Conservation (phyloP, 192 early-diverging fungal genomes). For the Backusella luteola region DNA sequence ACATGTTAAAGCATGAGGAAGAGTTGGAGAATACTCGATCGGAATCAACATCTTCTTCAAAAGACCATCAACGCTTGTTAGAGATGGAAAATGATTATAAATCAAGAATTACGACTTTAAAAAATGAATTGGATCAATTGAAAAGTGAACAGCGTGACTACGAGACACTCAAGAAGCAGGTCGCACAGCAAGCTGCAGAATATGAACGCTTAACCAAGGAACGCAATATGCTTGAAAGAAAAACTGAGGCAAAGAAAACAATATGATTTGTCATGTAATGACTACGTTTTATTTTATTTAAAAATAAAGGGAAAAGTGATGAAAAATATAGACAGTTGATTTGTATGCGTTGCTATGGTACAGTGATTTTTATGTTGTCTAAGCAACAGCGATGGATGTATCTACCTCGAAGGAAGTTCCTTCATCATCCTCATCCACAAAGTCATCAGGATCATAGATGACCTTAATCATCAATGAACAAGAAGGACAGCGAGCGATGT, state of each 20-base stretch:
- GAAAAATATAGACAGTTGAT: neutral
- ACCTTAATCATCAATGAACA: slow-evolving; percentile 91
- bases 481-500: slow-evolving; percentile 86
- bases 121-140: slow-evolving; percentile 17
- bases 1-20: slow-evolving; percentile 51
- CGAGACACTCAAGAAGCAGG: slow-evolving; percentile 29
- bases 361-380: neutral
- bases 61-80: slow-evolving; percentile 22
- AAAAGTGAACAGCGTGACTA: slow-evolving; percentile 28
- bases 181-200: slow-evolving; percentile 17
- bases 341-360: neutral
- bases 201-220: slow-evolving; percentile 27
- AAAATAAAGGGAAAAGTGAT: neutral
- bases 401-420: slow-evolving; percentile 26
- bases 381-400: neutral
- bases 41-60: slow-evolving; percentile 8
- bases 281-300: neutral
- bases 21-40: slow-evolving; percentile 10
- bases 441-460: slow-evolving; percentile 82
- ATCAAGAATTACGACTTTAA: slow-evolving; percentile 4
- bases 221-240: slow-evolving; percentile 18
- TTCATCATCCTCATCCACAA: slow-evolving; percentile 52
- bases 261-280: neutral
- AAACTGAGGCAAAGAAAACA: neutral
- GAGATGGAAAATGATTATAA: slow-evolving; percentile 21